phyloP scores from a whole-genome alignment of 176 grass and related monocot genomes.

The Elymus sibiricus region DNA sequence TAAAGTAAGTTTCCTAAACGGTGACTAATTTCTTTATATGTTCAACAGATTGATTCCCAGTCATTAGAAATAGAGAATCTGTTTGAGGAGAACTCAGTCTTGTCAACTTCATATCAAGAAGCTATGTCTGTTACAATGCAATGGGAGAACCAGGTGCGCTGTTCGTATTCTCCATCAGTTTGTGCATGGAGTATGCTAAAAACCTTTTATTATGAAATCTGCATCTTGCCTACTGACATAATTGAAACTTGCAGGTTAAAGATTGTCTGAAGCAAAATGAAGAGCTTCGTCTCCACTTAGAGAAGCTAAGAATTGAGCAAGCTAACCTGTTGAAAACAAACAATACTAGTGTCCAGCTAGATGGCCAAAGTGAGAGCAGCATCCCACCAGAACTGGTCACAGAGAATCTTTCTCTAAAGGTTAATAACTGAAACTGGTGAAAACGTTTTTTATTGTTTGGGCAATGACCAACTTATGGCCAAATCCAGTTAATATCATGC shows the following conservation, averaged over 20 bases:
- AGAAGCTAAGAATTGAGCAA: conserved; percentile 77
- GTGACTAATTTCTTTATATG: conserved; percentile 4
- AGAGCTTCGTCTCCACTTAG: conserved; percentile 60
- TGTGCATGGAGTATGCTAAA: background rate
- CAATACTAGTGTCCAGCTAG: conserved; percentile 34
- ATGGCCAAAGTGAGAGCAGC: conserved; percentile 47
- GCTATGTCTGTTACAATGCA: conserved; percentile 59
- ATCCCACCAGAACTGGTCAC: conserved; percentile 44
- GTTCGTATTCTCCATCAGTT: background rate
- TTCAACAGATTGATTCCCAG: conserved; percentile 91
- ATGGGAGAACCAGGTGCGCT: conserved; percentile 85
- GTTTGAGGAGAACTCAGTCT: conserved; percentile 87
- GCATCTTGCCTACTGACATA: background rate
- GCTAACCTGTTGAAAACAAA: conserved; percentile 38
- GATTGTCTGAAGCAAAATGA: conserved; percentile 94
- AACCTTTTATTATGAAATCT: background rate
- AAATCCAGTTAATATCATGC: conserved; percentile 3
- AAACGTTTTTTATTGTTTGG: background rate
- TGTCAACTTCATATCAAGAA: conserved; percentile 71
- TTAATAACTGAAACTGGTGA: conserved; percentile 28
- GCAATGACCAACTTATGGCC: background rate
- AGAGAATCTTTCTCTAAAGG: conserved; percentile 69
- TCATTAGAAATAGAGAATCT: conserved; percentile 93
- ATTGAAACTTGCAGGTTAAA: conserved; percentile 67
- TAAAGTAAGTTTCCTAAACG: background rate